Evolutionary conservation across 441 rosid genomes (phyloP).

Genomic region (Manihot esculenta): DNA sequence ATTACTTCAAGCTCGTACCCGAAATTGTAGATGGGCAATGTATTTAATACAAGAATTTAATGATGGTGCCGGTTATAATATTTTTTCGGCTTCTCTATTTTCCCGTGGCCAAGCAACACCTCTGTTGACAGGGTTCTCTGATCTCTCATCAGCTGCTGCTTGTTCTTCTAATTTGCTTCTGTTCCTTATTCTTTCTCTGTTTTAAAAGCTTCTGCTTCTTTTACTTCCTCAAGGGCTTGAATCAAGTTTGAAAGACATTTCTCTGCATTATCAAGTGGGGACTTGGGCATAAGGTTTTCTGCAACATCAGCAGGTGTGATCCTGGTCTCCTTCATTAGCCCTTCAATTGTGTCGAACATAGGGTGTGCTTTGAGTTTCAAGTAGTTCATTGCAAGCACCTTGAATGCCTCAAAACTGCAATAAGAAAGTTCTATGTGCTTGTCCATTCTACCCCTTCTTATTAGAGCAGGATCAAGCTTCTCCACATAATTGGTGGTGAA

Average conservation of each 20-base stretch:
- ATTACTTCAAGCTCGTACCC: constrained; percentile 9
- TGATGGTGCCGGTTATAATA: constrained; percentile 2
- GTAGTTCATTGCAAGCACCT: constrained; percentile 62
- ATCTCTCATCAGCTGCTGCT: constrained; percentile 2
- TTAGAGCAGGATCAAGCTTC: constrained; percentile 72
- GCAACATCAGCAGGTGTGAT: constrained; percentile 77
- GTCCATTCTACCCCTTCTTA: constrained; percentile 80
- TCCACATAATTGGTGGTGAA: constrained; percentile 63
- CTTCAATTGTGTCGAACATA: constrained; percentile 31
- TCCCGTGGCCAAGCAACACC: constrained; percentile 22
- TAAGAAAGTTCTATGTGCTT: constrained; percentile 70
- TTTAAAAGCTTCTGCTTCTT: constrained; percentile 31
- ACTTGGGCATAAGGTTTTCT: constrained; percentile 72
- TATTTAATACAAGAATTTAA: constrained; percentile 17
- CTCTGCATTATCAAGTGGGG: constrained; percentile 38
- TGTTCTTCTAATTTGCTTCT: constrained; percentile 10
- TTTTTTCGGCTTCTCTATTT: constrained; percentile 11
- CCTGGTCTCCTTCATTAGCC: constrained; percentile 42
- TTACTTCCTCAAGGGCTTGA: constrained; percentile 43
- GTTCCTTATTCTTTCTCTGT: constrained; percentile 26
- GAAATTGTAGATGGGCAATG: neutral
- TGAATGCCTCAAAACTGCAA: constrained; percentile 61
- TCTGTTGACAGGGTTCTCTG: constrained; percentile 9
- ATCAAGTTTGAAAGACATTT: constrained; percentile 49
- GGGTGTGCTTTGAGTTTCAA: constrained; percentile 47